Percentiles rank a stretch among this genome's conserved stretches.
Conservation (phyloP, 768 basidiomycete species). For the Tylopilus vinaceipallidus region DNA sequence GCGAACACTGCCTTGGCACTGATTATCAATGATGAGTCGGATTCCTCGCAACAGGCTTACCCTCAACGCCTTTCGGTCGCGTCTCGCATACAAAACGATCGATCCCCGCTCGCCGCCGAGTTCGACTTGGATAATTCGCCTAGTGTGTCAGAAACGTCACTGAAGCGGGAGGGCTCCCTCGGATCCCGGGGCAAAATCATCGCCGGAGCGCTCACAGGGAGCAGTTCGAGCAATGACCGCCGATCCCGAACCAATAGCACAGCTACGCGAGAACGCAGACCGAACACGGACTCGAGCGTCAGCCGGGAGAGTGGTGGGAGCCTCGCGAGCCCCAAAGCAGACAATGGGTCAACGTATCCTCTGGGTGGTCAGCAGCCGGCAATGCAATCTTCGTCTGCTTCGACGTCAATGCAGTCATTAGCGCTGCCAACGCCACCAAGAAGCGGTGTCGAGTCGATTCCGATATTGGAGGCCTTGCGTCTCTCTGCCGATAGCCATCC, state of each 20-base stretch:
- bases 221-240: conserved; percentile 64
- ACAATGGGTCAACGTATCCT: conserved; percentile 43
- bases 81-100: conserved; percentile 58
- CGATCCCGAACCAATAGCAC: conserved; percentile 81
- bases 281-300: conserved; percentile 68
- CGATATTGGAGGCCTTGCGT: too few species aligned
- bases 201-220: conserved; percentile 63
- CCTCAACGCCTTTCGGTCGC: conserved; percentile 62
- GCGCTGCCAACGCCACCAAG: conserved; percentile 53
- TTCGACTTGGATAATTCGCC: conserved; percentile 49
- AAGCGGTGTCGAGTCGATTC: conserved; percentile 72
- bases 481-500: too few species aligned
- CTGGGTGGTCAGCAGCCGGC: conserved; percentile 51
- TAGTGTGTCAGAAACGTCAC: conserved; percentile 40
- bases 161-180: conserved; percentile 59
- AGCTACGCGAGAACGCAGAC: conserved; percentile 60
- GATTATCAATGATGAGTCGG: conserved; percentile 45
- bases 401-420: conserved; percentile 59
- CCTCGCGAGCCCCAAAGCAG: conserved; percentile 58
- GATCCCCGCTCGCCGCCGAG: conserved; percentile 52
- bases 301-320: conserved; percentile 78
- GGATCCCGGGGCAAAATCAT: conserved; percentile 68
- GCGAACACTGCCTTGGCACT: conserved; percentile 41
- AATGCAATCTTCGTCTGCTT: conserved; percentile 66
- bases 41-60: conserved; percentile 51